Evolutionary conservation across 805 yeast species (phyloP).

Genomic region (Limtongozyma cylindracea): DNA sequence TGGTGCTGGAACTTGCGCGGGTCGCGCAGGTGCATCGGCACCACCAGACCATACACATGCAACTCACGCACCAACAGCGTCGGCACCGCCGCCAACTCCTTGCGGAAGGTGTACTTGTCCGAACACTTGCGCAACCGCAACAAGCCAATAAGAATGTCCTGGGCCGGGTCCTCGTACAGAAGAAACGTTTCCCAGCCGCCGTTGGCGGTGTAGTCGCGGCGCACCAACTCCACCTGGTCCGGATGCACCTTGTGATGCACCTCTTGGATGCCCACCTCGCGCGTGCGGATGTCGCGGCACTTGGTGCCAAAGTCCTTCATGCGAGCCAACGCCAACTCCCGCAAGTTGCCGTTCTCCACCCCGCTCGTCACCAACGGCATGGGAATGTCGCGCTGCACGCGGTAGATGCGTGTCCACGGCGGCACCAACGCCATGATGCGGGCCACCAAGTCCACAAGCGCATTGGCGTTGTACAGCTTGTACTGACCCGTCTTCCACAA

Average conservation of each 20-base stretch:
- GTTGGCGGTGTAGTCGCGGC: conserved; percentile 92
- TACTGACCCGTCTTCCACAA: conserved; percentile 92
- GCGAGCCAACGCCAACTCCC: conserved; percentile 88
- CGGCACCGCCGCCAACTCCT: conserved; percentile 62
- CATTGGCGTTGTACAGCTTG: conserved; percentile 86
- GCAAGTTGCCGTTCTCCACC: conserved; percentile 88
- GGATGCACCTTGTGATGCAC: conserved; percentile 94
- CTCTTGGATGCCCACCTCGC: conserved; percentile 97
- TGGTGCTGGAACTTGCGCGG: conserved; percentile 98
- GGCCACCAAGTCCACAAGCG: conserved; percentile 83
- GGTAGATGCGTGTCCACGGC: conserved; percentile 96
- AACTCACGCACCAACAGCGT: conserved; percentile 91
- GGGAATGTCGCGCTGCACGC: conserved; percentile 97
- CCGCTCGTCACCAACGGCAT: conserved; percentile 97
- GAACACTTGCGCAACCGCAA: conserved; percentile 74
- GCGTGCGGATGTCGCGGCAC: conserved; percentile 88
- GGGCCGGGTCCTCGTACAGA: conserved; percentile 89
- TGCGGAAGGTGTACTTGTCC: conserved; percentile 71
- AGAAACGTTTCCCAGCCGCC: conserved; percentile 98
- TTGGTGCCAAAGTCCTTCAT: conserved; percentile 96
- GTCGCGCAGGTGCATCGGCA: conserved; percentile 86
- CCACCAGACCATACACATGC: conserved; percentile 94
- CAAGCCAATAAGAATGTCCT: conserved; percentile 84
- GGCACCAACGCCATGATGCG: conserved; percentile 90
- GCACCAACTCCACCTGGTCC: conserved; percentile 84